These are phyloP conservation scores for Tolypocladium capitatum DNA, from an alignment of 2,329 filamentous ascomycete species.

Conservation along the genomic window DNA sequence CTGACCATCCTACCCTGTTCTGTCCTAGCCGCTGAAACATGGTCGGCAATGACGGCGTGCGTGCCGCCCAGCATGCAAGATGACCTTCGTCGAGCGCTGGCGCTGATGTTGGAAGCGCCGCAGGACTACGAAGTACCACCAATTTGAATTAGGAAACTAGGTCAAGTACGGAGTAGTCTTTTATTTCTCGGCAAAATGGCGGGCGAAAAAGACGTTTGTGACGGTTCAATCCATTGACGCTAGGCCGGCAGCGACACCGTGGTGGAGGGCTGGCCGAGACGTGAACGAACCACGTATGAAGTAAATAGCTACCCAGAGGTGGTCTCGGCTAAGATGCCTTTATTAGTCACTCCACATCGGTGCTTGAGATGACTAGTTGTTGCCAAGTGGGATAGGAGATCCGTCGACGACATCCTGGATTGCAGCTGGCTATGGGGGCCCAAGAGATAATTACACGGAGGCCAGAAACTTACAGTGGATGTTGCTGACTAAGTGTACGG, in stretches of 20 bases:
- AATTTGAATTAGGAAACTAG: not conserved
- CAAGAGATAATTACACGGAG: too few species aligned
- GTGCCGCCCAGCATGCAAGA: not conserved
- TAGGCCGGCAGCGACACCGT: not conserved
- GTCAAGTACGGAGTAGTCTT: too few species aligned
- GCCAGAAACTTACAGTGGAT: too few species aligned
- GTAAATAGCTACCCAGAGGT: too few species aligned
- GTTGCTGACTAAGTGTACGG: too few species aligned
- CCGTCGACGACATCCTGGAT: too few species aligned
- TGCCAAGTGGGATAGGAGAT: too few species aligned
- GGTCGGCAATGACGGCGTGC: not conserved
- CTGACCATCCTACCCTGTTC: not conserved
- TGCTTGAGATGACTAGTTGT: not conserved
- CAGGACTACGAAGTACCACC: too few species aligned
- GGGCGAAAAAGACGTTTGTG: not conserved
- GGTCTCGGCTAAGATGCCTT: not conserved
- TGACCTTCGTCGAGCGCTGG: too few species aligned
- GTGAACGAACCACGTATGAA: too few species aligned
- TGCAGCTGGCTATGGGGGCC: too few species aligned
- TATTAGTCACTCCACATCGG: not conserved
- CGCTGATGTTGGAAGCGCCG: too few species aligned
- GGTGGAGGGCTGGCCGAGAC: conserved; percentile 50
- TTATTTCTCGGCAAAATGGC: not conserved
- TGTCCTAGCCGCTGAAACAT: not conserved
- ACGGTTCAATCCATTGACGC: not conserved